Evolutionary conservation across 257 asterid species (phyloP).

Genomic region (Primulina tabacum): DNA sequence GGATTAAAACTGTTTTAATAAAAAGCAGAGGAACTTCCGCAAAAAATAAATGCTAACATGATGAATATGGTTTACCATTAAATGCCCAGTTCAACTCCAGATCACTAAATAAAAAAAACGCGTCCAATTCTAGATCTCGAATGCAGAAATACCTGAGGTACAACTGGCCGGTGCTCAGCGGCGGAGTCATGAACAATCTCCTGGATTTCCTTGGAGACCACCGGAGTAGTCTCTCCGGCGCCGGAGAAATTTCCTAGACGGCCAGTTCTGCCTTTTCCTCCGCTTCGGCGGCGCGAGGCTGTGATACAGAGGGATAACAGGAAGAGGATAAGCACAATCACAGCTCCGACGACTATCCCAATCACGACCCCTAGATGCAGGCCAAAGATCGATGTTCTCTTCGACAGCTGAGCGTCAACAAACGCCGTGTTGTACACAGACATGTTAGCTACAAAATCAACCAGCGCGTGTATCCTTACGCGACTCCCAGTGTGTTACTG

Average conservation of each 20-base stretch:
- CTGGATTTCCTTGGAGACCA: conserved; percentile 69
- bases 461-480: neutral
- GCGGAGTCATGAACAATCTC: conserved; percentile 61
- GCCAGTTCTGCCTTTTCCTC: conserved; percentile 28
- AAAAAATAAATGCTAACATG: too few species aligned
- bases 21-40: too few species aligned
- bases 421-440: conserved; percentile 59
- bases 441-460: conserved; percentile 34
- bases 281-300: conserved; percentile 45
- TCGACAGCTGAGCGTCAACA: conserved; percentile 62
- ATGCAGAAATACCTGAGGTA: conserved; percentile 42
- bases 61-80: neutral
- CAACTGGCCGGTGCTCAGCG: conserved; percentile 61
- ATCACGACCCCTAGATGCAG: conserved; percentile 84
- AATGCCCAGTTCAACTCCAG: conserved; percentile 1
- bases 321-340: conserved; percentile 69
- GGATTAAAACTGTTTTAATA: too few species aligned
- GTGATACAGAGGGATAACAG: conserved; percentile 74
- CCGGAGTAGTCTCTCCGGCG: conserved; percentile 51
- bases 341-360: conserved; percentile 80
- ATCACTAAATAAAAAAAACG: conserved; percentile 2
- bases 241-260: conserved; percentile 23
- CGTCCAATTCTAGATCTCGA: conserved; percentile 11
- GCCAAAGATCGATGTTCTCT: conserved; percentile 77
- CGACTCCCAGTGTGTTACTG: neutral